A percentile compares a stretch with the other conserved stretches of the same genome.
Conservation (phyloP, 2,329 filamentous ascomycete genomes). For the Cordyceps militaris region DNA sequence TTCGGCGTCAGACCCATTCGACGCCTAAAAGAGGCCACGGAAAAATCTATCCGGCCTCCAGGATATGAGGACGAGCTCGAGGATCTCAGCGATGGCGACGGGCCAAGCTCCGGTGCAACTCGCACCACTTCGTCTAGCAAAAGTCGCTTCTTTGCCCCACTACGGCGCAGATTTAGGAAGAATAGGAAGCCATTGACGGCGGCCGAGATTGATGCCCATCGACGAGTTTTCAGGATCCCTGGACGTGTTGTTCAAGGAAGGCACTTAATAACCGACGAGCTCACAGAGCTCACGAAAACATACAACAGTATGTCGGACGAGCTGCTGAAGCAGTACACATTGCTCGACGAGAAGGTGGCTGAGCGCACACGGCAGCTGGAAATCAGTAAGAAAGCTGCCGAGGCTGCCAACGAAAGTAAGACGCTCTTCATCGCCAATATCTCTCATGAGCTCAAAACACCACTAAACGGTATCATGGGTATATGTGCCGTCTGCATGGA, state of each 20-base stretch:
- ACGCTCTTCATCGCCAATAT: slow-evolving; percentile 98
- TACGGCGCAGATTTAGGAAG: slow-evolving; percentile 32
- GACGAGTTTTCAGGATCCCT: slow-evolving; percentile 72
- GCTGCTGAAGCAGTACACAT: slow-evolving; percentile 76
- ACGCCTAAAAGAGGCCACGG: slow-evolving; percentile 66
- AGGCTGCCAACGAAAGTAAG: slow-evolving; percentile 95
- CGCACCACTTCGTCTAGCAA: slow-evolving; percentile 32
- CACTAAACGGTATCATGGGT: slow-evolving; percentile 89
- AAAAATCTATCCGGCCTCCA: slow-evolving; percentile 62
- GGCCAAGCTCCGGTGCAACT: slow-evolving; percentile 36
- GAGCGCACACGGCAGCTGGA: slow-evolving; percentile 80
- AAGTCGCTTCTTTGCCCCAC: slow-evolving; percentile 28
- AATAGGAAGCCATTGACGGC: slow-evolving; percentile 21
- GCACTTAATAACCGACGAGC: slow-evolving; percentile 73
- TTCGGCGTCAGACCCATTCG: slow-evolving; percentile 74
- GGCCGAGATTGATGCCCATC: slow-evolving; percentile 31
- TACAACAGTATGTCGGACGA: slow-evolving; percentile 96
- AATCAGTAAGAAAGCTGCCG: slow-evolving; percentile 83
- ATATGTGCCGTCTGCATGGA: slow-evolving; percentile 93
- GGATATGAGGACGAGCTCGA: slow-evolving; percentile 44
- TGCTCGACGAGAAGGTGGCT: slow-evolving; percentile 75
- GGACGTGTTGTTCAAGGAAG: slow-evolving; percentile 70
- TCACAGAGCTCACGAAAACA: slow-evolving; percentile 73
- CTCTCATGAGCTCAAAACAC: slow-evolving; percentile 79
- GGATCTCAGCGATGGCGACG: slow-evolving; percentile 29